These are phyloP conservation scores for Globisporangium viniferum DNA, from an alignment of 352 stramenopile species.

Conservation along the genomic window DNA sequence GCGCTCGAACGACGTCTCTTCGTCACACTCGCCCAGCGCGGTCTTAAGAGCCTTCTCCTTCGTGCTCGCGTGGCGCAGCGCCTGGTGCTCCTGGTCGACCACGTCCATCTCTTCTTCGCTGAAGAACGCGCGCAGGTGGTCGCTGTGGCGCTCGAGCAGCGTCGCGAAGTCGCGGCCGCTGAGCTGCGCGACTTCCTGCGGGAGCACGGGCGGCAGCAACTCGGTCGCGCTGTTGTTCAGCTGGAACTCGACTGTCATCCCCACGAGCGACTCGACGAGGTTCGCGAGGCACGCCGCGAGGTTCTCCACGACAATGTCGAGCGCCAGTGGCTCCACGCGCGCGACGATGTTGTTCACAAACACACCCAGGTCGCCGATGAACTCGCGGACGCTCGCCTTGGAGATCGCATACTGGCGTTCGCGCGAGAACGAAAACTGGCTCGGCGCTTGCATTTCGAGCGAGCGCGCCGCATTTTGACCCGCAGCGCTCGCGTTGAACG, in stretches of 20 bases:
- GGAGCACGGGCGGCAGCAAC: constrained; percentile 37
- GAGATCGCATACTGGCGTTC: constrained; percentile 30
- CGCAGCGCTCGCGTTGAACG: neutral
- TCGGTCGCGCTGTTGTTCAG: neutral
- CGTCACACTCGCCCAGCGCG: constrained; percentile 19
- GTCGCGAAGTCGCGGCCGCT: constrained; percentile 44
- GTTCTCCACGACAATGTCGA: constrained; percentile 29
- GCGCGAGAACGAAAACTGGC: constrained; percentile 15
- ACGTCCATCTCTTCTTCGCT: constrained; percentile 34
- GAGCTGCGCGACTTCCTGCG: constrained; percentile 46
- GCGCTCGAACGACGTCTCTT: constrained; percentile 33
- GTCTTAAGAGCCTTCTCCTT: constrained; percentile 26
- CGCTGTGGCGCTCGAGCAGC: constrained; percentile 32
- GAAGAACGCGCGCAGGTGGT: constrained; percentile 20
- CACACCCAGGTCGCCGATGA: constrained; percentile 40
- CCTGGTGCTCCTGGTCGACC: constrained; percentile 36
- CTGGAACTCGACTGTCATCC: constrained; percentile 16
- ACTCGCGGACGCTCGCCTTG: constrained; percentile 32
- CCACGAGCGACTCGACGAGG: constrained; percentile 24
- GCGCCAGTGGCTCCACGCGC: constrained; percentile 17
- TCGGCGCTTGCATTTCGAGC: neutral
- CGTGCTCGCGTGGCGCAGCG: constrained; percentile 21
- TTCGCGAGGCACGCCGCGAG: constrained; percentile 24
- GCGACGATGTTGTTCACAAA: constrained; percentile 34
- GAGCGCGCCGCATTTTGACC: constrained; percentile 4